Percentiles rank a stretch among this genome's conserved stretches.
These are phyloP conservation scores for Withania somnifera DNA, from an alignment of 305 asterid species.

Conservation along the genomic window DNA sequence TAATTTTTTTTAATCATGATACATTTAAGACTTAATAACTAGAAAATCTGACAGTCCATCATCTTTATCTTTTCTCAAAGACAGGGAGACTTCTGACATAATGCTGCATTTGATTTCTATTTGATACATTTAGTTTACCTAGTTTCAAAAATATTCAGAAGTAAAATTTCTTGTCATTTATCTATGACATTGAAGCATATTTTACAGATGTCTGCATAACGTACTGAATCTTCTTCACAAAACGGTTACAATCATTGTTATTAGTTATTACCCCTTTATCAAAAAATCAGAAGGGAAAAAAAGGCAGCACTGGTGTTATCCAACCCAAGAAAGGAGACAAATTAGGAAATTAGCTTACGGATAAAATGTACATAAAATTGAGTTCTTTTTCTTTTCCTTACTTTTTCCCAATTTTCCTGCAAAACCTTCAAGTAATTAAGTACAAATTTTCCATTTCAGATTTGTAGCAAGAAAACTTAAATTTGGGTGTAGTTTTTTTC, in stretches of 20 bases:
- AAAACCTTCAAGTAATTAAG: neutral
- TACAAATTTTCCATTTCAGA: neutral
- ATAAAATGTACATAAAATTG: neutral
- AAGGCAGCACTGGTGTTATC: neutral
- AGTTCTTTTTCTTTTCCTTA: neutral
- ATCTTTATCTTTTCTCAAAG: neutral
- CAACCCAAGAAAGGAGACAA: neutral
- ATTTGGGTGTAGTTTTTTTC: neutral
- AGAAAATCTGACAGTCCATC: neutral
- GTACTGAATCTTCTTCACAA: neutral
- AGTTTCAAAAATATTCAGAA: neutral
- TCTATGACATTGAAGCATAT: neutral
- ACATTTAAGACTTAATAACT: neutral
- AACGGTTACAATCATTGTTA: neutral
- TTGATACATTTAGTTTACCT: neutral
- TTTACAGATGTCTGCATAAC: neutral
- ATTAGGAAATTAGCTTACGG: neutral
- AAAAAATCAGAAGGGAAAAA: neutral
- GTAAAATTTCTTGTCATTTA: neutral
- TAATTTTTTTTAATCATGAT: neutral
- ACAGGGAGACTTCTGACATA: neutral
- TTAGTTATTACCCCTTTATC: neutral
- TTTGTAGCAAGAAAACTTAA: neutral
- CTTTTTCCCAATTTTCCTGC: neutral
- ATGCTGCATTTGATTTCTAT: neutral